Percentiles rank a stretch among this genome's conserved stretches.
Evolutionary conservation across 2,329 filamentous ascomycete species (phyloP).

Genomic region (Lachnellula cervina): DNA sequence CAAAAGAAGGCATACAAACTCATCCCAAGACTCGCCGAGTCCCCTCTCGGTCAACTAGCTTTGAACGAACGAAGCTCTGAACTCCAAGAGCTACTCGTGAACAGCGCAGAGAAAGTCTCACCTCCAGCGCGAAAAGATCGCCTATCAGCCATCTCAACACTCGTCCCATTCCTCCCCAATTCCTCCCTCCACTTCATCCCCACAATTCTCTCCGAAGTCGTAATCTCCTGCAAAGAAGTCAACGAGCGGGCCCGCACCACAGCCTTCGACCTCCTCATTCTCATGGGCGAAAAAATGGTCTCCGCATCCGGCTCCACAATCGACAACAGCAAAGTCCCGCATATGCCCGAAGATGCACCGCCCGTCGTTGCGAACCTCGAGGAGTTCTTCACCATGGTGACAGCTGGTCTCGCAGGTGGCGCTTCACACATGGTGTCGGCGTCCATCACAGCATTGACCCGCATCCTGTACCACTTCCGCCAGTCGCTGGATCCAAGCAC

Average conservation of each 20-base stretch:
- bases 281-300: constrained; percentile 78
- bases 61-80: constrained; percentile 71
- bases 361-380: constrained; percentile 77
- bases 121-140: constrained; percentile 83
- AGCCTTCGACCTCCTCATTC: constrained; percentile 84
- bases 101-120: constrained; percentile 77
- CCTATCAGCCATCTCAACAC: constrained; percentile 72
- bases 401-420: constrained; percentile 84
- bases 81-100: constrained; percentile 75
- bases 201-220: constrained; percentile 84
- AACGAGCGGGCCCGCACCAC: constrained; percentile 89
- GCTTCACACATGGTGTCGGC: constrained; percentile 97
- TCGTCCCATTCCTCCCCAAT: constrained; percentile 73
- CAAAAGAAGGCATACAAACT: constrained; percentile 99
- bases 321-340: constrained; percentile 77
- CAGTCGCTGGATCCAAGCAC: constrained; percentile 62
- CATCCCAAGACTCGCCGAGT: constrained; percentile 83
- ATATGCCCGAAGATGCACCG: constrained; percentile 79
- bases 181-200: constrained; percentile 89
- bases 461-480: constrained; percentile 91
- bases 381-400: constrained; percentile 98
- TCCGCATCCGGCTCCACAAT: constrained; percentile 65
- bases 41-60: constrained; percentile 70
- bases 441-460: constrained; percentile 88
- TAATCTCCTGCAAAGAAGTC: constrained; percentile 94